Evolutionary conservation across 768 basidiomycete species (phyloP), one percentile per base, ranked within the genome.

Genomic region (Baorangia bicolor): DNA sequence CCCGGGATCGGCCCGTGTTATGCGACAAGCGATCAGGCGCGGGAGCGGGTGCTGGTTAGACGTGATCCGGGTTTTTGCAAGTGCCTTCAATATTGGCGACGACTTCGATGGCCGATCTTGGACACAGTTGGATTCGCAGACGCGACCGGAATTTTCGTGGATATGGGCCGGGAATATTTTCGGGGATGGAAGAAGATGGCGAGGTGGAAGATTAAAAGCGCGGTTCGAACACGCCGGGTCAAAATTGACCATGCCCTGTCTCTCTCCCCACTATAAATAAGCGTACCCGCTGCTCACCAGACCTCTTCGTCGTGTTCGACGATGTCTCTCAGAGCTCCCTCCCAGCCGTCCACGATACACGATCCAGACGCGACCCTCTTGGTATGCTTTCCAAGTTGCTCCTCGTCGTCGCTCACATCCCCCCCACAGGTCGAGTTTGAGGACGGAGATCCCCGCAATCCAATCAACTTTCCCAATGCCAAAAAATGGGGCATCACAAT

Each of bases 401-500:
- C 40, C 16, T 38, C 49, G 25, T 49, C 49, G 23, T 13, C 25
- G 37, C 59, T 59, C 37, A 58, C 40, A 10, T 21, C 34, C 12
- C 34, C 12, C 18, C 28, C 23, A 7, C 49, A 79, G 77, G 72
- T 78, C 21, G 76, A 79, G 31, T 79, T 76, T 27, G 69, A 73
- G 39, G 58, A 67, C 18, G 67, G 59, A 5, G 80, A 80, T 55
- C 21, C 53, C 6, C 69, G 75, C 28, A 74, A 80, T 56, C 78
- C 80, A n/a, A 23, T 63, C 20, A 73, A 73, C 51, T 79, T 76
- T 54, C 64, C 73, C 14, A 44, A 57, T 4, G 55, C 64, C 2
- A 73, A 63, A 55, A 82, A 80, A 71, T 81, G 80, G 75, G 58
- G 59, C 23, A 71, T 77, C 39, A 76, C 75, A 0, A 45, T 73